Conservation (phyloP, 352 stramenopile genomes). For the Thraustochytrium striatum region DNA sequence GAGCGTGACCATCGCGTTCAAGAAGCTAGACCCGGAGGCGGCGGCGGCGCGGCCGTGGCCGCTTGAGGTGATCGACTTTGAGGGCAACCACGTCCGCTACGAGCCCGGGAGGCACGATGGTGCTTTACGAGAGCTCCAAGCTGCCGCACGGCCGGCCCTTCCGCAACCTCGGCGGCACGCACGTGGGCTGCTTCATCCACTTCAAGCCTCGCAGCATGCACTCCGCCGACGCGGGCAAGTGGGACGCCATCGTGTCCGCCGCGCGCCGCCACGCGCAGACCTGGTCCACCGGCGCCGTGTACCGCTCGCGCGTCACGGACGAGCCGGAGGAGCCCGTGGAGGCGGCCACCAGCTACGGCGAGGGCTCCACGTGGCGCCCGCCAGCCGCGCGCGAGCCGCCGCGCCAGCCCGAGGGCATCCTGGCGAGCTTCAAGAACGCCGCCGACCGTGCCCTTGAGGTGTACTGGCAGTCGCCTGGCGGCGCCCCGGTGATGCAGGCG, state of each 20-base stretch:
- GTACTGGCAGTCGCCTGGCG: slow-evolving; percentile 2
- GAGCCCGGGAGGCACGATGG: slow-evolving; percentile 41
- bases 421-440: slow-evolving; percentile 21
- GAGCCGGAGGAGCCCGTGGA: slow-evolving; percentile 25
- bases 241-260: slow-evolving; percentile 30
- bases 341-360: slow-evolving; percentile 14
- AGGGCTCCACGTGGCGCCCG: slow-evolving; percentile 12
- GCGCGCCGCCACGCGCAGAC: background rate
- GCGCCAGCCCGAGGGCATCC: background rate
- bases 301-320: background rate
- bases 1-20: slow-evolving; percentile 31
- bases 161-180: slow-evolving; percentile 5
- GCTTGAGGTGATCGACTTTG: slow-evolving; percentile 46
- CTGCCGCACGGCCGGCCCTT: slow-evolving; percentile 45
- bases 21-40: background rate
- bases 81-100: slow-evolving; percentile 40
- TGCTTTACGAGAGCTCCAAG: slow-evolving; percentile 47
- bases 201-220: slow-evolving; percentile 39
- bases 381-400: background rate
- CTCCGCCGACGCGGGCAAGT: background rate
- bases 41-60: background rate
- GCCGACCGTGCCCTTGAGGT: slow-evolving; percentile 18
- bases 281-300: background rate
- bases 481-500: background rate
- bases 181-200: slow-evolving; percentile 43